These are phyloP conservation scores for Annulohypoxylon truncatum DNA, from an alignment of 2,329 filamentous ascomycete genomes.

Conservation along the genomic window DNA sequence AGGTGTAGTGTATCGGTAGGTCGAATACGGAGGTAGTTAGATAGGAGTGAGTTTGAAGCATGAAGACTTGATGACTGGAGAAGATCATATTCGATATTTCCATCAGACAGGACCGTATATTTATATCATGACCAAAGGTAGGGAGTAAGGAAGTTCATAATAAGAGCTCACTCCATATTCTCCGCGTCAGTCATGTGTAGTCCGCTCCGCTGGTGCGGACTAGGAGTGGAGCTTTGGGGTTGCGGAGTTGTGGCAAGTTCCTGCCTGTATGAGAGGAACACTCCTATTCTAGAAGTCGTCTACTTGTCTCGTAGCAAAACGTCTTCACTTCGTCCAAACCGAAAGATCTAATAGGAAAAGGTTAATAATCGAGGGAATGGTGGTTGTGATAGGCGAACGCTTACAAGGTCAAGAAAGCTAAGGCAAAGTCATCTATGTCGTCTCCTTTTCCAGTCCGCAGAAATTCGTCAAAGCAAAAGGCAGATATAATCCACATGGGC, in stretches of 20 bases:
- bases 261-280: background rate
- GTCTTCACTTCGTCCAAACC: constrained; percentile 44
- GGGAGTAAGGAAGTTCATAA: background rate
- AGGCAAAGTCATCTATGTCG: constrained; percentile 47
- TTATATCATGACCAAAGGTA: constrained; percentile 21
- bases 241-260: constrained; percentile 23
- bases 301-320: constrained; percentile 43
- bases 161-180: background rate
- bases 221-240: constrained; percentile 10
- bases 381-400: background rate
- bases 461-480: constrained; percentile 42
- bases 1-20: background rate
- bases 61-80: background rate
- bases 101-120: background rate
- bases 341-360: constrained; percentile 35
- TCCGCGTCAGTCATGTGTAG: background rate
- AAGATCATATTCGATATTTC: background rate
- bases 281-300: constrained; percentile 4
- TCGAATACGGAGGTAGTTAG: background rate
- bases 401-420: constrained; percentile 41
- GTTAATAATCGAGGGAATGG: constrained; percentile 1
- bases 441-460: constrained; percentile 37
- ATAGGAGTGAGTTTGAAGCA: too few relatives aligned
- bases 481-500: constrained; percentile 40
- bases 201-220: constrained; percentile 17